Conservation (phyloP, 768 basidiomycete species). For the Lactifluus subvellereus region DNA sequence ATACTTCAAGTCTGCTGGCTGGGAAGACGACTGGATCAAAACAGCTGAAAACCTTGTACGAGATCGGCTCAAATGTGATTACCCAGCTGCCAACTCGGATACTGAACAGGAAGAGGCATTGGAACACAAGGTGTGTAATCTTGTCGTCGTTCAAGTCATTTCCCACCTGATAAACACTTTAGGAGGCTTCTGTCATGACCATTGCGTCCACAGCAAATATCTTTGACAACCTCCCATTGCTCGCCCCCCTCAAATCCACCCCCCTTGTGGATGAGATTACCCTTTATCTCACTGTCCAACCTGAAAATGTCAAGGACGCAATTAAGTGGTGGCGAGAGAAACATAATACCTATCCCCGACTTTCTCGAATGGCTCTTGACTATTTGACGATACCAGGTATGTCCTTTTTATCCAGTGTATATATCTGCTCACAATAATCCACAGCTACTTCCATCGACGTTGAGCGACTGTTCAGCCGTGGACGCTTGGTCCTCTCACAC, state of each 20-base stretch:
- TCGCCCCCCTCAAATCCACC: not conserved
- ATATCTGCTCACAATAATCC: too few relatives aligned
- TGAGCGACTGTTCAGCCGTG: too few relatives aligned
- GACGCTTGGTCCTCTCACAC: too few relatives aligned
- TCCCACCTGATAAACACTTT: too few relatives aligned
- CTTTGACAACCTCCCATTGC: not conserved
- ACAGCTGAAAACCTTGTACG: not conserved
- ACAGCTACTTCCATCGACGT: too few relatives aligned
- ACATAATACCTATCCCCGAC: not conserved
- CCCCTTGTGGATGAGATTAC: not conserved
- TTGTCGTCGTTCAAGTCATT: too few relatives aligned
- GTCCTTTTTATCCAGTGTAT: not conserved
- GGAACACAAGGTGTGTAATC: too few relatives aligned
- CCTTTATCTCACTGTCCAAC: not conserved
- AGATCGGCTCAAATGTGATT: not conserved
- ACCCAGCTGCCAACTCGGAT: not conserved
- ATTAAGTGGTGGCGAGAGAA: not conserved
- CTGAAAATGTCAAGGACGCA: not conserved
- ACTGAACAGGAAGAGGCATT: too few relatives aligned
- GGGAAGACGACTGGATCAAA: not conserved
- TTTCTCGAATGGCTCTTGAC: not conserved
- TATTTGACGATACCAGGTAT: conserved; percentile 30
- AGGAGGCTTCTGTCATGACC: not conserved
- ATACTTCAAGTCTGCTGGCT: not conserved
- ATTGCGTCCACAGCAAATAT: not conserved